Conservation (phyloP, 345 rosid genomes). For the Diplotaxis tenuifolia region DNA sequence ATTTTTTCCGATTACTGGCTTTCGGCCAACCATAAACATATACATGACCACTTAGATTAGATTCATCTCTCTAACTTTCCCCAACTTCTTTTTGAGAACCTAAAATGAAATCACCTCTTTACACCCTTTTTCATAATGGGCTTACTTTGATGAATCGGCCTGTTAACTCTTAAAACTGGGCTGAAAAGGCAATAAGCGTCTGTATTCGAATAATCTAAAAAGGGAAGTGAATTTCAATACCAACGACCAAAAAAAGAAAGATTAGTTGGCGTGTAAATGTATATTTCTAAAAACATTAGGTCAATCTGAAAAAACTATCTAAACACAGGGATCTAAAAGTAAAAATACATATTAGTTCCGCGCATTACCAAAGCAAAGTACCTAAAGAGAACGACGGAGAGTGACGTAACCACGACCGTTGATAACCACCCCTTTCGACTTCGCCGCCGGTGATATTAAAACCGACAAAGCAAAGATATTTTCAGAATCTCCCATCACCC, state of each 20-base stretch:
- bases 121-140: not conserved
- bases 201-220: not conserved
- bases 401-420: slow-evolving; percentile 43
- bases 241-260: not conserved
- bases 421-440: slow-evolving; percentile 13
- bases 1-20: not conserved
- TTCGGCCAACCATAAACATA: slow-evolving; percentile 7
- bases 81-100: not conserved
- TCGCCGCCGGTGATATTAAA: slow-evolving; percentile 26
- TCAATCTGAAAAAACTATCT: not conserved
- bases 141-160: not conserved
- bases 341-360: slow-evolving; percentile 16
- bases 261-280: not conserved
- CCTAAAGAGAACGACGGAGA: slow-evolving; percentile 24
- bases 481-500: not conserved
- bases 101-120: not conserved
- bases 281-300: not conserved
- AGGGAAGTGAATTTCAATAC: not conserved
- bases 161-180: not conserved
- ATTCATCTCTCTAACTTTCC: not conserved
- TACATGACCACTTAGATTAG: not conserved
- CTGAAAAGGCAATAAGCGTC: not conserved
- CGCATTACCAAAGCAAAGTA: slow-evolving; percentile 25
- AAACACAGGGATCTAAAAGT: slow-evolving; percentile 10
- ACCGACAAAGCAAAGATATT: not conserved